phyloP scores from a whole-genome alignment of 495 filamentous ascomycete species.

The Hyaloscypha hepaticicola region DNA sequence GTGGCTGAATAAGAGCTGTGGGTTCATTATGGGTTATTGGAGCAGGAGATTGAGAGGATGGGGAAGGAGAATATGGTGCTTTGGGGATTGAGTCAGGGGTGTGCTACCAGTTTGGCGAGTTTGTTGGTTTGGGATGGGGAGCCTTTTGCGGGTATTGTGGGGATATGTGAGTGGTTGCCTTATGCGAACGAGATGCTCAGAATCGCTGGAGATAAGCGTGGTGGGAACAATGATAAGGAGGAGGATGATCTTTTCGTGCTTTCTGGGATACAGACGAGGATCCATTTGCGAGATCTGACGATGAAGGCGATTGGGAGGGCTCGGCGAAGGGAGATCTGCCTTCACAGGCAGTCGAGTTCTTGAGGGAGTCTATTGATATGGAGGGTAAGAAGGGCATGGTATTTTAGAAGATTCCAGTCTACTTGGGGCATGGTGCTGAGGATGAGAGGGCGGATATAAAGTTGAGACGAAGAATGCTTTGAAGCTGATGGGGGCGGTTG shows the following conservation, averaged over 20 bases:
- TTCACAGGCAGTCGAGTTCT: slow-evolving; percentile 24
- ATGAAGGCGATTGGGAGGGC: slow-evolving; percentile 10
- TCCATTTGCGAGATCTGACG: slow-evolving; percentile 20
- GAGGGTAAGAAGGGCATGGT: slow-evolving; percentile 5
- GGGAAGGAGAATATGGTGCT: slow-evolving; percentile 45
- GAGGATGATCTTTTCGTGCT: slow-evolving; percentile 32
- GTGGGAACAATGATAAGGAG: slow-evolving; percentile 19
- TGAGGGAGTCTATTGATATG: slow-evolving; percentile 31
- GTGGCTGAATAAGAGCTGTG: slow-evolving; percentile 43
- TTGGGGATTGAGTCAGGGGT: slow-evolving; percentile 57
- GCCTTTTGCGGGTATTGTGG: slow-evolving; percentile 39
- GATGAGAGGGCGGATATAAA: slow-evolving; percentile 45
- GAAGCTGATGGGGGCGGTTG: slow-evolving; percentile 35
- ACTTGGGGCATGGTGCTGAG: slow-evolving; percentile 50
- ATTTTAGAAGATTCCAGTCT: slow-evolving; percentile 38
- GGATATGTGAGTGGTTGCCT: slow-evolving; percentile 58
- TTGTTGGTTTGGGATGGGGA: slow-evolving; percentile 42
- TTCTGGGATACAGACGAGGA: slow-evolving; percentile 28
- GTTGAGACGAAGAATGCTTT: slow-evolving; percentile 40
- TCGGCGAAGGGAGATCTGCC: too few relatives aligned
- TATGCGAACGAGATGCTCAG: slow-evolving; percentile 40
- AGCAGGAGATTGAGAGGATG: slow-evolving; percentile 39
- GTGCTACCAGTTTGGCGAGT: slow-evolving; percentile 43
- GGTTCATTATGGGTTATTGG: slow-evolving; percentile 42
- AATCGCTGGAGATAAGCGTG: slow-evolving; percentile 24